Conservation (phyloP, 2,329 filamentous ascomycete genomes). For the Aspergillus candidus region DNA sequence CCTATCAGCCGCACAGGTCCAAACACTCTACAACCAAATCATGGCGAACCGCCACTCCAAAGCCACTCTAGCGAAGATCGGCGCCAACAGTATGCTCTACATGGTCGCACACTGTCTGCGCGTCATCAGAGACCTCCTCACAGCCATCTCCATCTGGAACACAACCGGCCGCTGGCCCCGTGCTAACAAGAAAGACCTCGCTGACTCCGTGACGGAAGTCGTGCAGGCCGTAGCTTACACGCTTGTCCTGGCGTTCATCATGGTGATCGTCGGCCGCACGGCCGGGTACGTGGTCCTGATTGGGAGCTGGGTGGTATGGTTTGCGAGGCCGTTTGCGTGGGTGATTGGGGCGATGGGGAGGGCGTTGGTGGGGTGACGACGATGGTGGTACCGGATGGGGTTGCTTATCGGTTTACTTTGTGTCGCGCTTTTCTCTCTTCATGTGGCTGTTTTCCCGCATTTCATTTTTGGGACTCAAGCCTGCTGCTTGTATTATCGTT, state of each 20-base stretch:
- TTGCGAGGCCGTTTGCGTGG: constrained; percentile 30
- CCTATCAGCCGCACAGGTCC: constrained; percentile 23
- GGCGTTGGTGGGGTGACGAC: constrained; percentile 19
- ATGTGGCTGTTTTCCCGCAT: neutral
- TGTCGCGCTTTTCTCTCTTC: neutral
- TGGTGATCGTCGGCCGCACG: constrained; percentile 25
- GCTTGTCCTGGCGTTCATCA: constrained; percentile 26
- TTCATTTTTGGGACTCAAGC: too few species aligned
- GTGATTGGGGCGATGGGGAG: constrained; percentile 23
- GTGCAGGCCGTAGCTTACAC: constrained; percentile 31
- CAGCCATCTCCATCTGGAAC: constrained; percentile 25
- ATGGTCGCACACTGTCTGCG: constrained; percentile 29
- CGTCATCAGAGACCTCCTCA: constrained; percentile 21
- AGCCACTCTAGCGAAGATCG: constrained; percentile 11
- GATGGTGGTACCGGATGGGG: neutral
- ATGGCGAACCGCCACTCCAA: constrained; percentile 21
- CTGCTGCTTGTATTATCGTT: too few species aligned
- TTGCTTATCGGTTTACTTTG: neutral
- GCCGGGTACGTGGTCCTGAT: constrained; percentile 29
- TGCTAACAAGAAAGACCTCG: constrained; percentile 23
- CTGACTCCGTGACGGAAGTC: constrained; percentile 24
- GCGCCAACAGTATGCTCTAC: constrained; percentile 20
- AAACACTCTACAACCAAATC: constrained; percentile 16
- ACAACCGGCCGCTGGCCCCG: constrained; percentile 27
- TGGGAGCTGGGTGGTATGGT: constrained; percentile 33